A percentile compares a stretch with the other conserved stretches of the same genome.
Evolutionary conservation across 2,329 filamentous ascomycete species (phyloP).

Genomic region (Beauveria pseudobassiana): DNA sequence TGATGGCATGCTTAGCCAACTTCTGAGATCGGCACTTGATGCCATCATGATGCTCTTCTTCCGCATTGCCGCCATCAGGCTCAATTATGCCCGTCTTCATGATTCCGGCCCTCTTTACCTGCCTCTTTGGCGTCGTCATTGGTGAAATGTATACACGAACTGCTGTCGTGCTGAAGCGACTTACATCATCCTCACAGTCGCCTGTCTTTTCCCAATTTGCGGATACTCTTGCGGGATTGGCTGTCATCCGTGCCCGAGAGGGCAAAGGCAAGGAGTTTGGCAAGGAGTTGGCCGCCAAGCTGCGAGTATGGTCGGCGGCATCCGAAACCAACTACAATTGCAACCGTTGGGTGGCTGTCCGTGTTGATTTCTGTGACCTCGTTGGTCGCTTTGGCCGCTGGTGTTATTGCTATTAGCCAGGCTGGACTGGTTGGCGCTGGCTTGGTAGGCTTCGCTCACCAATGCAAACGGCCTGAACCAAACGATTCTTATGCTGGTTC

Average conservation of each 20-base stretch:
- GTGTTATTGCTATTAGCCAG: conserved; percentile 43
- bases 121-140: conserved; percentile 36
- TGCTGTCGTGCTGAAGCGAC: conserved; percentile 37
- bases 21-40: conserved; percentile 37
- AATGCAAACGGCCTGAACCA: conserved; percentile 48
- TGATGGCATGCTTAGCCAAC: conserved; percentile 38
- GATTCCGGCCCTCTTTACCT: conserved; percentile 38
- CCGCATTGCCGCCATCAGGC: conserved; percentile 39
- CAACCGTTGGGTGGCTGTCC: conserved; percentile 50
- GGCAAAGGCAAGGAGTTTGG: conserved; percentile 42
- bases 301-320: conserved; percentile 39
- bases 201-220: conserved; percentile 51
- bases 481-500: conserved; percentile 44
- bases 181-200: conserved; percentile 40
- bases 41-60: conserved; percentile 35
- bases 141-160: conserved; percentile 45
- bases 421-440: conserved; percentile 40
- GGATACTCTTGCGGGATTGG: conserved; percentile 42
- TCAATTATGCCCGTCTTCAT: conserved; percentile 46
- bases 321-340: conserved; percentile 45
- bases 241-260: conserved; percentile 43
- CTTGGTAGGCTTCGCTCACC: conserved; percentile 47
- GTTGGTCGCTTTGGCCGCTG: conserved; percentile 42
- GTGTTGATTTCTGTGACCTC: conserved; percentile 48
- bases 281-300: conserved; percentile 40